phyloP scores from a whole-genome alignment of 352 stramenopile genomes.

The Blastocystis sp. region DNA sequence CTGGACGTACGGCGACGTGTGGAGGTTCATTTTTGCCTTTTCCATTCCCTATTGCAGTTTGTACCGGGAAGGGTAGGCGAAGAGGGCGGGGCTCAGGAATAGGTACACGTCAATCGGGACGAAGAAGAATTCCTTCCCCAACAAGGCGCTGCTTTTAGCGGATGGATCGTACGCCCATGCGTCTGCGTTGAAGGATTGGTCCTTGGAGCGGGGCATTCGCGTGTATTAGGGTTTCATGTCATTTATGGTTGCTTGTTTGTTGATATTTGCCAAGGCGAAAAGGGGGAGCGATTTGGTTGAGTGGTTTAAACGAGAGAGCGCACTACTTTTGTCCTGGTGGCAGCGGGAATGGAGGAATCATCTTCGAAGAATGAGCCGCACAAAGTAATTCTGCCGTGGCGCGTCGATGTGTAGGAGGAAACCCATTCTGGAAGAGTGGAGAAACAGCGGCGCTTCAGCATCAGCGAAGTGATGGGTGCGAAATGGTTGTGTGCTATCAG shows the following conservation, averaged over 20 bases:
- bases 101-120: constrained; percentile 64
- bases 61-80: constrained; percentile 35
- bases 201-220: constrained; percentile 28
- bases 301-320: background rate
- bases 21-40: constrained; percentile 52
- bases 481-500: background rate
- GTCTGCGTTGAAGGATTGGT: constrained; percentile 40
- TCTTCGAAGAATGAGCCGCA: background rate
- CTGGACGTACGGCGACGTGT: constrained; percentile 71
- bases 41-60: constrained; percentile 63
- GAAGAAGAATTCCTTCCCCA: constrained; percentile 53
- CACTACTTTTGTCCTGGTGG: background rate
- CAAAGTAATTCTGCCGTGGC: background rate
- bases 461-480: constrained; percentile 67
- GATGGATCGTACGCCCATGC: constrained; percentile 49
- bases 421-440: background rate
- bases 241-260: constrained; percentile 21
- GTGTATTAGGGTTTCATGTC: constrained; percentile 24
- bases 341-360: background rate
- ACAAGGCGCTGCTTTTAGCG: background rate
- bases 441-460: constrained; percentile 22
- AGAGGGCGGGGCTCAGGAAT: background rate
- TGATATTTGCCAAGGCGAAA: background rate
- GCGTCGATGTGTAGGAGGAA: background rate
- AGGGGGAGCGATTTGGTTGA: background rate